Conservation (phyloP, 805 yeast genomes). For the Maudiozyma bulderi region DNA sequence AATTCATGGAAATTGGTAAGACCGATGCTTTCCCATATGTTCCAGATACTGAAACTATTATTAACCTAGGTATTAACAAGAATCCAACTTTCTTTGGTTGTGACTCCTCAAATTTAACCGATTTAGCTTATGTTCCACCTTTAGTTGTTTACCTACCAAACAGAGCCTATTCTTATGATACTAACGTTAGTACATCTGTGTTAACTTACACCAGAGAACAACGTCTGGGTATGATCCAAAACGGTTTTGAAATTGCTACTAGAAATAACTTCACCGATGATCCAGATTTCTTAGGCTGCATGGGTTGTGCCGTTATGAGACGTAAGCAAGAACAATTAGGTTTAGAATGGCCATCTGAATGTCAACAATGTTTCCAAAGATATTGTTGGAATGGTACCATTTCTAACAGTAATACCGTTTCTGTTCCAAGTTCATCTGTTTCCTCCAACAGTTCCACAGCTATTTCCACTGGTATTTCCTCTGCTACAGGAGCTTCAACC, state of each 20-base stretch:
- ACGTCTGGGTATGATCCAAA: slow-evolving; percentile 48
- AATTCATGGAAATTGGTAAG: slow-evolving; percentile 42
- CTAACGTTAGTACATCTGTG: slow-evolving; percentile 65
- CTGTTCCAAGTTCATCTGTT: slow-evolving; percentile 13
- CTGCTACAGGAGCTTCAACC: neutral
- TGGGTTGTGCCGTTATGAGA: slow-evolving; percentile 75
- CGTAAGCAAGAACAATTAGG: slow-evolving; percentile 65
- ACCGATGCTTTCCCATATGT: slow-evolving; percentile 69
- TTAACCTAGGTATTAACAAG: slow-evolving; percentile 49
- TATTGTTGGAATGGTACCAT: slow-evolving; percentile 68
- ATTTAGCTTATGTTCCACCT: slow-evolving; percentile 51
- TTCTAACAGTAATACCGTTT: neutral
- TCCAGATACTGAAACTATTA: slow-evolving; percentile 57
- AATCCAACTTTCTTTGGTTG: slow-evolving; percentile 81
- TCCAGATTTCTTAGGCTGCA: slow-evolving; percentile 58
- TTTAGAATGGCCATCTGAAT: slow-evolving; percentile 49
- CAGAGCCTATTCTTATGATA: slow-evolving; percentile 49
- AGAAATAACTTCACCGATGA: slow-evolving; percentile 60
- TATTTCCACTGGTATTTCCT: slow-evolving; percentile 1
- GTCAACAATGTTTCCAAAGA: slow-evolving; percentile 54
- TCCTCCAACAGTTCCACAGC: slow-evolving; percentile 3
- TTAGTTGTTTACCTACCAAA: slow-evolving; percentile 72
- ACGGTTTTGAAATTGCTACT: slow-evolving; percentile 67
- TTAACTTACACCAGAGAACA: slow-evolving; percentile 51
- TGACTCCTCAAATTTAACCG: slow-evolving; percentile 51